These are phyloP conservation scores for Colletotrichum nymphaeae DNA, from an alignment of 2,329 filamentous ascomycete genomes.

Conservation along the genomic window DNA sequence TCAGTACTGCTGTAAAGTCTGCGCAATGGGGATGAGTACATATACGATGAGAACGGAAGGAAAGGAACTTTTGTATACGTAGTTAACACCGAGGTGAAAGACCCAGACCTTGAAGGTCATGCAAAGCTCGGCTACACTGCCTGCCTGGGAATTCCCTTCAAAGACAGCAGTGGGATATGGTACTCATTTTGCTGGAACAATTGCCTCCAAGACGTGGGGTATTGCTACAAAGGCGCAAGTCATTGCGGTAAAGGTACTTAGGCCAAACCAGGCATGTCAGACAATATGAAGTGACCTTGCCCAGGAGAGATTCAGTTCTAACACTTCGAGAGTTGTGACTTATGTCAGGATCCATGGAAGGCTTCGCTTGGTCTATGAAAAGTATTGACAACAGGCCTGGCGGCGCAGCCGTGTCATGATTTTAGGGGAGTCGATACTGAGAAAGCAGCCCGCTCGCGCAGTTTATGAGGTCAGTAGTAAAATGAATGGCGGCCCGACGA, in stretches of 20 bases:
- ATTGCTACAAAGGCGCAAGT: constrained; percentile 56
- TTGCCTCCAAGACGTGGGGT: constrained; percentile 55
- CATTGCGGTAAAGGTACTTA: constrained; percentile 57
- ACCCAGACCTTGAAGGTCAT: constrained; percentile 57
- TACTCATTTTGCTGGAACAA: constrained; percentile 57
- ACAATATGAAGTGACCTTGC: constrained; percentile 2
- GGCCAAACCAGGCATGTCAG: background rate
- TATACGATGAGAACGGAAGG: constrained; percentile 54
- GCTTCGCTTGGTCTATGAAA: constrained; percentile 14
- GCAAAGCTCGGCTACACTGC: constrained; percentile 52
- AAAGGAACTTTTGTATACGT: constrained; percentile 60
- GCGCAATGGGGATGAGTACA: constrained; percentile 44
- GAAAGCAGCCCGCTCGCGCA: constrained; percentile 26
- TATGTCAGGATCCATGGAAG: constrained; percentile 21
- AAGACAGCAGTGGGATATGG: constrained; percentile 56
- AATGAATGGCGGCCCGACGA: constrained; percentile 34
- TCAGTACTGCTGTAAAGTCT: constrained; percentile 35
- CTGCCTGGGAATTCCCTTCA: constrained; percentile 43
- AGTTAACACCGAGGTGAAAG: constrained; percentile 61
- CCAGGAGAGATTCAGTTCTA: no score
- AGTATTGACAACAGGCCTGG: constrained; percentile 7
- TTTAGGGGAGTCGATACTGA: constrained; percentile 12
- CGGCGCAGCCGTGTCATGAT: constrained; percentile 5
- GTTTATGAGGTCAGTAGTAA: constrained; percentile 14
- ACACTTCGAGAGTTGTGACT: background rate